These are phyloP conservation scores for Botrytis tulipae DNA, from an alignment of 2,329 filamentous ascomycete species.

Conservation along the genomic window DNA sequence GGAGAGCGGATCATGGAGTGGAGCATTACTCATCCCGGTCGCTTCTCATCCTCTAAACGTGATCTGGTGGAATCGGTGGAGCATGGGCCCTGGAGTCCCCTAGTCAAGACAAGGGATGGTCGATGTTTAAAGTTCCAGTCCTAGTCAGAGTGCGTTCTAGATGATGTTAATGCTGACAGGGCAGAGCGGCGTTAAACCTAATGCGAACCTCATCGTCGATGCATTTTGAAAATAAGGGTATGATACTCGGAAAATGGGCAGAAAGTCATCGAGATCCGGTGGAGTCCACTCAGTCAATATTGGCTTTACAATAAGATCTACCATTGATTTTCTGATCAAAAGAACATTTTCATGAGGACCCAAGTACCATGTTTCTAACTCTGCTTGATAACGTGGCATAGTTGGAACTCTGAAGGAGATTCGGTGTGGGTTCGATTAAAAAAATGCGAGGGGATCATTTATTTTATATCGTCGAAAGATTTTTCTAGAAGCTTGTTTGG, in stretches of 20 bases:
- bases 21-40: neutral
- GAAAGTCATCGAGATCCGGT: slow-evolving; percentile 2
- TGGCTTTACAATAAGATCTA: neutral
- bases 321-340: neutral
- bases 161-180: neutral
- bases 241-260: neutral
- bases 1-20: neutral
- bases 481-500: neutral
- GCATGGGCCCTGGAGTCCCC: neutral
- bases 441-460: neutral
- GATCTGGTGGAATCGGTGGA: neutral
- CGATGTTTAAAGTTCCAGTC: neutral
- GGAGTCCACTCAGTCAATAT: neutral
- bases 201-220: neutral
- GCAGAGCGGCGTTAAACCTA: neutral
- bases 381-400: slow-evolving; percentile 4
- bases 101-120: neutral
- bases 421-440: neutral
- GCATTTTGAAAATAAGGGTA: neutral
- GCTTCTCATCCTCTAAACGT: neutral
- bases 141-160: neutral
- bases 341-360: neutral
- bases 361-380: slow-evolving; percentile 5
- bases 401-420: neutral
- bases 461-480: neutral